phyloP scores from a whole-genome alignment of 108 stramenopile genomes.

The Skeletonema potamos region DNA sequence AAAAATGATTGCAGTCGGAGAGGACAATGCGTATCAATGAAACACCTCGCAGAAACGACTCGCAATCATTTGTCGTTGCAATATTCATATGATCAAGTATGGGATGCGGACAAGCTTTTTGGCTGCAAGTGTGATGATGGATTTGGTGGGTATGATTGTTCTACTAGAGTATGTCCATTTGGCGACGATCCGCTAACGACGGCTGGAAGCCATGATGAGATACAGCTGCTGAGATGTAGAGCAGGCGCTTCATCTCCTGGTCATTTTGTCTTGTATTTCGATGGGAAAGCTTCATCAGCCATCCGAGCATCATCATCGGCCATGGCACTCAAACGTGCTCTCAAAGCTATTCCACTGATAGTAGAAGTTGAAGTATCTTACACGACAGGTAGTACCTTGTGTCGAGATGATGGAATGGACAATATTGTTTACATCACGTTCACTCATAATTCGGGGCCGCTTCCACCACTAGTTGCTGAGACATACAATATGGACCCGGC shows the following conservation, averaged over 20 bases:
- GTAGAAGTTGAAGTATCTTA: constrained; percentile 42
- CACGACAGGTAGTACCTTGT: constrained; percentile 35
- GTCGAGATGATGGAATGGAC: constrained; percentile 22
- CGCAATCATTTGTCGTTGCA: constrained; percentile 30
- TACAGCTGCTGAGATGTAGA: constrained; percentile 59
- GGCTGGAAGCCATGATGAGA: constrained; percentile 36
- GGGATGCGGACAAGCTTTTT: constrained; percentile 79
- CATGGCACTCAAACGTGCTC: constrained; percentile 47
- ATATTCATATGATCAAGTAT: constrained; percentile 40
- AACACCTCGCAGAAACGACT: constrained; percentile 25
- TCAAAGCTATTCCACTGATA: constrained; percentile 49
- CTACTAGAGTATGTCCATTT: constrained; percentile 59
- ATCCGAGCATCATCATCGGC: constrained; percentile 27
- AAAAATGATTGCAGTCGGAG: constrained; percentile 29
- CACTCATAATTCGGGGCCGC: constrained; percentile 60
- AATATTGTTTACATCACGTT: constrained; percentile 63
- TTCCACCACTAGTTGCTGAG: constrained; percentile 48
- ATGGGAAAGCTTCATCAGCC: constrained; percentile 25
- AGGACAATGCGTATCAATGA: constrained; percentile 31
- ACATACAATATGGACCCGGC: constrained; percentile 28
- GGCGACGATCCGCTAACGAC: constrained; percentile 79
- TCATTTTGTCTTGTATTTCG: constrained; percentile 35
- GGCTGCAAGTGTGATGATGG: constrained; percentile 80
- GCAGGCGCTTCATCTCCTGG: constrained; percentile 57
- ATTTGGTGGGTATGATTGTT: constrained; percentile 60